These are phyloP conservation scores for Penicillium sclerotiorum DNA, from an alignment of 2,329 filamentous ascomycete species.

Conservation along the genomic window DNA sequence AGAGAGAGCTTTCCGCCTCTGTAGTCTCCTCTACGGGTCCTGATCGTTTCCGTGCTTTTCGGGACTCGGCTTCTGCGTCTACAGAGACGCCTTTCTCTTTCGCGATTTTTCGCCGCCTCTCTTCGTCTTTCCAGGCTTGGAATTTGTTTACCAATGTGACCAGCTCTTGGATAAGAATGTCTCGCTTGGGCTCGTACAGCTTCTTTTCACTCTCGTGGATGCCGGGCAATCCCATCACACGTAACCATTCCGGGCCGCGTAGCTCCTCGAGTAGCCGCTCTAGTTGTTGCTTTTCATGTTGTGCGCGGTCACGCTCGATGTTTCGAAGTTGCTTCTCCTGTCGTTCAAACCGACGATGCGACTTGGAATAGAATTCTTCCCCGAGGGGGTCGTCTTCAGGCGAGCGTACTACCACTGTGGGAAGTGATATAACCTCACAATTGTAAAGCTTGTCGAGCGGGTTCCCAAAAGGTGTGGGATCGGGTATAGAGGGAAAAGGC, in stretches of 20 bases:
- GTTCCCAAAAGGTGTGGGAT: slow-evolving; percentile 37
- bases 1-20: slow-evolving; percentile 44
- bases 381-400: slow-evolving; percentile 56
- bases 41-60: slow-evolving; percentile 18
- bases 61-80: slow-evolving; percentile 28
- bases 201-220: slow-evolving; percentile 84
- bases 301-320: slow-evolving; percentile 66
- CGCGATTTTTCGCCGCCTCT: slow-evolving; percentile 78
- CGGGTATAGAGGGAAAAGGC: slow-evolving; percentile 21
- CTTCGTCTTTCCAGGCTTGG: slow-evolving; percentile 81
- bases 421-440: slow-evolving; percentile 34
- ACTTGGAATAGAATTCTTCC: slow-evolving; percentile 59
- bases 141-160: slow-evolving; percentile 84
- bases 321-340: slow-evolving; percentile 70
- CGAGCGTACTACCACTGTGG: slow-evolving; percentile 7
- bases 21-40: slow-evolving; percentile 42
- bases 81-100: slow-evolving; percentile 60
- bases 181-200: slow-evolving; percentile 80
- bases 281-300: slow-evolving; percentile 68
- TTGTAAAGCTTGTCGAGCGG: slow-evolving; percentile 42
- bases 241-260: slow-evolving; percentile 89
- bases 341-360: slow-evolving; percentile 63
- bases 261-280: slow-evolving; percentile 75
- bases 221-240: slow-evolving; percentile 84
- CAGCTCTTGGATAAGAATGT: slow-evolving; percentile 83